Conservation (phyloP, 2,329 filamentous ascomycete species). For the Botrytis pseudocinerea region DNA sequence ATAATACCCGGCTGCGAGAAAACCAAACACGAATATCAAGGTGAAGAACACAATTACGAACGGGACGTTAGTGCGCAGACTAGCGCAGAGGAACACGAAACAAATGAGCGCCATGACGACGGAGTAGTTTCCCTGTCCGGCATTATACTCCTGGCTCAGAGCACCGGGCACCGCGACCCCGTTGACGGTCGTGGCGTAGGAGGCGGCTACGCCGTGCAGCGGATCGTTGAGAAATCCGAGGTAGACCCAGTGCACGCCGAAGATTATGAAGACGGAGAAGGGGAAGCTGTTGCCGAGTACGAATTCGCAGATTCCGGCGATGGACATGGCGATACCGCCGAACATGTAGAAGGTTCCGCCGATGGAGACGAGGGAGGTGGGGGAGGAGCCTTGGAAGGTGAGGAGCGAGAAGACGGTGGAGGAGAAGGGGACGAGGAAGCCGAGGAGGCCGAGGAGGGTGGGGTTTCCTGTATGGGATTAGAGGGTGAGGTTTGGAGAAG, state of each 20-base stretch:
- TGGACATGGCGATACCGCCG: conserved; percentile 27
- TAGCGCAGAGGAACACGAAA: conserved; percentile 24
- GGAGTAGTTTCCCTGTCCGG: conserved; percentile 27
- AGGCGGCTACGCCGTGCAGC: conserved; percentile 67
- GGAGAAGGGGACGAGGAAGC: conserved; percentile 27
- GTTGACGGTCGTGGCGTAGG: conserved; percentile 46
- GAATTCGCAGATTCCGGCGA: conserved; percentile 28
- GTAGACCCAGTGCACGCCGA: conserved; percentile 25
- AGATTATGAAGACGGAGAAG: conserved; percentile 26
- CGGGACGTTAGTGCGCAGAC: conserved; percentile 26
- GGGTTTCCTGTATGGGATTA: conserved; percentile 6
- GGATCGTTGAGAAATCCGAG: conserved; percentile 51
- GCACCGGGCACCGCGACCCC: not conserved
- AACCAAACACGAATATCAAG: conserved; percentile 25
- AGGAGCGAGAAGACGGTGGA: conserved; percentile 25
- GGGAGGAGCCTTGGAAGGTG: conserved; percentile 24
- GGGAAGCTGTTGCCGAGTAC: conserved; percentile 29
- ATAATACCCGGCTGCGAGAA: conserved; percentile 21
- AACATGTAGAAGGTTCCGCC: conserved; percentile 24
- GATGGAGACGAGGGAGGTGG: conserved; percentile 19
- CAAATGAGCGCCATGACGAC: conserved; percentile 24
- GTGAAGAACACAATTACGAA: conserved; percentile 27
- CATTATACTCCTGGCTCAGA: conserved; percentile 23
- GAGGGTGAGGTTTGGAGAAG: not conserved
- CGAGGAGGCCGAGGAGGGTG: conserved; percentile 20